Evolutionary conservation across 305 asterid species (phyloP), one percentile per base, ranked within the genome.

Genomic region (Caryopteris hybrid): DNA sequence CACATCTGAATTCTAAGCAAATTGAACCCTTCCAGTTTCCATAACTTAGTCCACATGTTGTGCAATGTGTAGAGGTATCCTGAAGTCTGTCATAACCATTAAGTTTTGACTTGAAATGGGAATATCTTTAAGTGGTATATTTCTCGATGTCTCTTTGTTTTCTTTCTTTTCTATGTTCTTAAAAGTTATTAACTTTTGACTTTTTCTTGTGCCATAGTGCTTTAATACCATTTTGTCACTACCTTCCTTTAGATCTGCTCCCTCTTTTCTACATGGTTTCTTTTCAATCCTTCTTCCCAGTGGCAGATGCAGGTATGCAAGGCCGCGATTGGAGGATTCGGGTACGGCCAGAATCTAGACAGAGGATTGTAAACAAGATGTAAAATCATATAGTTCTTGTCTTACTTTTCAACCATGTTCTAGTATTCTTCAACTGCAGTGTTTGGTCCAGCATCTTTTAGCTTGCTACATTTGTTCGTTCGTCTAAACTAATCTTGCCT

Each of bases 291-390:
- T 59, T 74, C 45, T 63, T 43, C 62, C 52, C 76, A 20, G 80
- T 71, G 52, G 83, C 72, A 11, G 70, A 80, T 36, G 68, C 81
- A 38, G 83, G 85, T 18, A 80, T 86, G 85, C 92, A 87, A 48
- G 71, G 72, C 31, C 83, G 64, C 34, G 93, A 90, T 72, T 92
- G 98, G 98, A 80, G 95, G 84, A 68, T 66, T 67, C 90, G 72
- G 71, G 84, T 92, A 31, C 84, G 59, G 39, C 71, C 80, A 0
- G 86, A 81, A 67, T 80, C 87, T 66, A 82, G 96, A 55, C 86
- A 84, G 59, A 82, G 91, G 87, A 88, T 89, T 31, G 94, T 82
- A 22, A 89, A 79, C 75, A 89, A 87, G 84, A 89, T 89, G 96
- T 87, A 83, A 79, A 46, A 36, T 60, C 21, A 20, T 22, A 61